Evolutionary conservation across 202 grass and related monocot species (phyloP).

Genomic region (Eragrostis tef): DNA sequence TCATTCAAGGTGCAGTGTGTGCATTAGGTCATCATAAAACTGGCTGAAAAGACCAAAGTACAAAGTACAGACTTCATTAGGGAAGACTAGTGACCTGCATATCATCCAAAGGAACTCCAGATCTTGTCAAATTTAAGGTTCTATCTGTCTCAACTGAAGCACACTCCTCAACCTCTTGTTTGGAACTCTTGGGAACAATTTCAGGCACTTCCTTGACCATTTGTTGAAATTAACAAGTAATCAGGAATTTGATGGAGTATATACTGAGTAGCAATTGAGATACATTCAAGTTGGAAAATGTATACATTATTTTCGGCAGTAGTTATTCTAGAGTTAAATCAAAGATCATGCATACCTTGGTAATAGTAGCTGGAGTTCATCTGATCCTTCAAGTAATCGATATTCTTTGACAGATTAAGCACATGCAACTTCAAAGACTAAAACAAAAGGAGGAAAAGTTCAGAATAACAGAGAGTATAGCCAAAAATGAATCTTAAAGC

Average conservation of each 20-base stretch:
- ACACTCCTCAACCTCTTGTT: conserved; percentile 31
- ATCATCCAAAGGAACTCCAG: conserved; percentile 47
- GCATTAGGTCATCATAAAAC: conserved; percentile 38
- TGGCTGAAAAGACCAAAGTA: conserved; percentile 22
- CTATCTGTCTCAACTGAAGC: conserved; percentile 38
- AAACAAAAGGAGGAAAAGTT: conserved; percentile 42
- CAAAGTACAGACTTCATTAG: conserved; percentile 3
- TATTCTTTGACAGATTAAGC: conserved; percentile 76
- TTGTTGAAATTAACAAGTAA: conserved; percentile 46
- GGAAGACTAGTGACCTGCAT: conserved; percentile 44
- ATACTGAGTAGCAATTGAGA: conserved; percentile 13
- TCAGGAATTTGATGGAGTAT: conserved; percentile 33
- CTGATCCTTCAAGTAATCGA: conserved; percentile 68
- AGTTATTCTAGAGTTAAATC: conserved; percentile 26
- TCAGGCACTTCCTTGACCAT: conserved; percentile 75
- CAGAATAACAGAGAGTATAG: conserved; percentile 19
- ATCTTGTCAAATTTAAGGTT: conserved; percentile 36
- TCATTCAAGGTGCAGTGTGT: conserved; percentile 28
- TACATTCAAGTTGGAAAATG: conserved; percentile 38
- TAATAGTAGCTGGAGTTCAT: conserved; percentile 43
- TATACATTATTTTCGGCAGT: conserved; percentile 56
- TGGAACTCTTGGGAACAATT: conserved; percentile 45
- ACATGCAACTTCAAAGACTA: conserved; percentile 95
- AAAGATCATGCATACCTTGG: conserved; percentile 6
- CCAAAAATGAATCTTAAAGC: conserved; percentile 21